Percentiles rank a stretch among this genome's conserved stretches.
These are phyloP conservation scores for Mucor lusitanicus DNA, from an alignment of 371 early-diverging fungal species.

Conservation along the genomic window DNA sequence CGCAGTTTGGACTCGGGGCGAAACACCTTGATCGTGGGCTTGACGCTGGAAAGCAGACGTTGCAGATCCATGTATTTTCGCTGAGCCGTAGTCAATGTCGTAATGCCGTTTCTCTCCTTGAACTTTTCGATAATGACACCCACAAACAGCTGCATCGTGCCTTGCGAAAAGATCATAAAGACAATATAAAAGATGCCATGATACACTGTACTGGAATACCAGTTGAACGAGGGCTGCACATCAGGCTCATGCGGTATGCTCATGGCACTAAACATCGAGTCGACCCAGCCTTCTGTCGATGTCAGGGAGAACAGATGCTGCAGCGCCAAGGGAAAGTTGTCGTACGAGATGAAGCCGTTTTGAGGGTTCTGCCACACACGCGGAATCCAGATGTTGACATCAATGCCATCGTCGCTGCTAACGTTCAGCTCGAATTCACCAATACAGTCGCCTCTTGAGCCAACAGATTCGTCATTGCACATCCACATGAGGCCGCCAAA, in stretches of 20 bases:
- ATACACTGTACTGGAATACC: slow-evolving; percentile 50
- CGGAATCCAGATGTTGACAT: slow-evolving; percentile 42
- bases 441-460: slow-evolving; percentile 42
- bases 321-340: slow-evolving; percentile 49
- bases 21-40: slow-evolving; percentile 54
- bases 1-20: slow-evolving; percentile 47
- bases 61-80: slow-evolving; percentile 59
- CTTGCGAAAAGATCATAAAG: slow-evolving; percentile 62
- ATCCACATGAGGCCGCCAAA: slow-evolving; percentile 58
- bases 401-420: slow-evolving; percentile 29
- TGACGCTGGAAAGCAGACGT: slow-evolving; percentile 54
- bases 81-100: slow-evolving; percentile 56
- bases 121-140: slow-evolving; percentile 68
- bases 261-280: slow-evolving; percentile 53
- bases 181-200: slow-evolving; percentile 56
- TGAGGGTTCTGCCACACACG: slow-evolving; percentile 59
- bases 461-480: slow-evolving; percentile 51
- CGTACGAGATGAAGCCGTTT: slow-evolving; percentile 49
- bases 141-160: slow-evolving; percentile 61
- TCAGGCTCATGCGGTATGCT: slow-evolving; percentile 50
- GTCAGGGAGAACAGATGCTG: slow-evolving; percentile 55
- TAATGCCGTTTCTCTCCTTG: slow-evolving; percentile 60
- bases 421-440: slow-evolving; percentile 50
- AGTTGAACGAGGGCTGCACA: slow-evolving; percentile 49
- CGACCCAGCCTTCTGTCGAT: slow-evolving; percentile 64